Evolutionary conservation across 164 flowering plant genomes (phyloP), one percentile per base, ranked within the genome.

Genomic region (Vitis rotundifolia): DNA sequence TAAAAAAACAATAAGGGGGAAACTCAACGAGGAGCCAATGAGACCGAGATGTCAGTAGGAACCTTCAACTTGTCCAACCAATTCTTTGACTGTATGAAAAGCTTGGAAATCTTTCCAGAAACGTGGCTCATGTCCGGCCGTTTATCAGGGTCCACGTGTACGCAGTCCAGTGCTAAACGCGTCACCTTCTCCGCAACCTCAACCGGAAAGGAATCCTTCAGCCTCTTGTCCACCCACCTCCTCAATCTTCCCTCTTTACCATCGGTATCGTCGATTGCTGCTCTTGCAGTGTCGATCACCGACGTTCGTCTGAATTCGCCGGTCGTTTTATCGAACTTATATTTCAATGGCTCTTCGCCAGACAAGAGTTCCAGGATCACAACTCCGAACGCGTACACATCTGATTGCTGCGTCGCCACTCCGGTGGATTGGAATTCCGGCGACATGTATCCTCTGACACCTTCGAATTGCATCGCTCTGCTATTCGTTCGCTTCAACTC

Each of bases 371-470:
- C 98, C 68, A 92, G 47, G 1, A 91, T 44, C 76, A 92, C 87
- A 10, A 91, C 91, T 3, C 96, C 96, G 65, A 92, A 85, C 2
- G 94, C 93, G 77, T 81, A 92, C 57, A 92, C 89, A 73, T 92
- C 98, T 52, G 92, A 73, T 61, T 84, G 79, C 84, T 82, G 87
- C 29, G 92, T 84, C 44, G 79, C 81, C 26, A 80, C 50, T 5
- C 93, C 94, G 47, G 70, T 78, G 11, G 78, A 28, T 50, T 72
- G 77, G 49, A 84, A 87, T 57, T 92, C 96, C 79, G 93, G 94
- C 68, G 96, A 78, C 96, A 91, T 92, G 88, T 90, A 90, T 0
- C 92, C 95, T 61, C 77, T 75, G 59, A 78, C 84, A 0, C 92
- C 94, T 52, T 89, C 84, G 76, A 92, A 80, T 69, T 78, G 81